Evolutionary conservation across 371 early-diverging fungal genomes (phyloP).

Genomic region (Polyrhizophydium stewartii): DNA sequence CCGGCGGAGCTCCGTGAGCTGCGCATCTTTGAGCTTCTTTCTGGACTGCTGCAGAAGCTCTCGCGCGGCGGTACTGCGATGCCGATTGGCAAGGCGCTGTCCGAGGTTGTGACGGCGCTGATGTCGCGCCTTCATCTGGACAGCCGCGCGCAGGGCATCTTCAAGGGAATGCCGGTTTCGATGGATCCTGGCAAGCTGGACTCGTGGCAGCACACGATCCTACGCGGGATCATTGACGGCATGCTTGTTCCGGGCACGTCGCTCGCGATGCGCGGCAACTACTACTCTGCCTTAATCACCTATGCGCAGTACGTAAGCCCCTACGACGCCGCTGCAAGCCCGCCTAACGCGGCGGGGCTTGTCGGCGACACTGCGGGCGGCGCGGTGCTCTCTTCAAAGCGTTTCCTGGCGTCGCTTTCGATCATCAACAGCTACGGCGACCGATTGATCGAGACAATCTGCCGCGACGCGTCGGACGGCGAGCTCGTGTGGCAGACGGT

Average conservation of each 20-base stretch:
- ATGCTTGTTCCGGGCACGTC: constrained; percentile 58
- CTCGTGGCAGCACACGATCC: constrained; percentile 38
- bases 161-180: constrained; percentile 37
- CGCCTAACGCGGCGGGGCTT: background rate
- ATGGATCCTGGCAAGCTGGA: constrained; percentile 49
- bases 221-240: constrained; percentile 63
- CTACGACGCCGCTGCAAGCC: background rate
- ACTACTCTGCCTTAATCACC: constrained; percentile 72
- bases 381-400: background rate
- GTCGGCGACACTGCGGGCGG: constrained; percentile 1
- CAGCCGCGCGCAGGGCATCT: constrained; percentile 30
- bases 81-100: constrained; percentile 55
- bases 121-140: constrained; percentile 46
- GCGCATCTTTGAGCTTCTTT: constrained; percentile 57
- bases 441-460: constrained; percentile 61
- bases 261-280: constrained; percentile 69
- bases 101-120: constrained; percentile 54
- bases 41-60: constrained; percentile 58
- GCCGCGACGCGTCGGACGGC: constrained; percentile 79
- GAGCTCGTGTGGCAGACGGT: constrained; percentile 79
- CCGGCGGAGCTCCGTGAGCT: constrained; percentile 55
- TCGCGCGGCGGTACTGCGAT: constrained; percentile 20
- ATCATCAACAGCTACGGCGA: constrained; percentile 49
- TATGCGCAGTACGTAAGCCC: constrained; percentile 59
- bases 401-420: constrained; percentile 10